These are phyloP conservation scores for Gelatoporia subvermispora DNA, from an alignment of 768 basidiomycete species.

Conservation along the genomic window DNA sequence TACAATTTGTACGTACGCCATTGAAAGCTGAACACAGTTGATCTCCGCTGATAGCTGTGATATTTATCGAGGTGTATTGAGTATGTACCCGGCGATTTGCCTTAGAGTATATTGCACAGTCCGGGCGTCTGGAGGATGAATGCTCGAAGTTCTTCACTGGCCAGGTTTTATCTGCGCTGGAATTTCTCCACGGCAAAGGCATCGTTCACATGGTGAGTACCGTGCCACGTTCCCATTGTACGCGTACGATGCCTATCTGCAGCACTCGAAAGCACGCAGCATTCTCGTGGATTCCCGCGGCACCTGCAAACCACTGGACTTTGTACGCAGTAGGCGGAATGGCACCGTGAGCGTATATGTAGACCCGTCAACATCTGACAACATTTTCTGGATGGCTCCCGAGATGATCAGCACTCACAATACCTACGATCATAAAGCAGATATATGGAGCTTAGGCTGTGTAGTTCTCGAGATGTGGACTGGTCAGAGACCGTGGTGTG, in stretches of 20 bases:
- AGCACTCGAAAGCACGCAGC: conserved; percentile 96
- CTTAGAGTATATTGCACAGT: conserved; percentile 79
- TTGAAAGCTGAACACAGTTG: too few species aligned
- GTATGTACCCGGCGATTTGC: conserved; percentile 93
- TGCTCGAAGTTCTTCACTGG: conserved; percentile 84
- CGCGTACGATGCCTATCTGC: conserved; percentile 2
- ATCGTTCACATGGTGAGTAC: conserved; percentile 80
- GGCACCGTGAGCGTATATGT: conserved; percentile 74
- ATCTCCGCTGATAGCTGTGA: too few species aligned
- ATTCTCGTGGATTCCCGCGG: conserved; percentile 91
- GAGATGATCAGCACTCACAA: conserved; percentile 80
- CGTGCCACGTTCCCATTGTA: neutral
- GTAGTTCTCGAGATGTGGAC: conserved; percentile 97
- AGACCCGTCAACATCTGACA: conserved; percentile 88
- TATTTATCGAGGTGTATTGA: conserved; percentile 95
- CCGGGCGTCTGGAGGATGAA: conserved; percentile 83
- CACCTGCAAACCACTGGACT: conserved; percentile 92
- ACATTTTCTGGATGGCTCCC: conserved; percentile 98
- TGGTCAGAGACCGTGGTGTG: conserved; percentile 87
- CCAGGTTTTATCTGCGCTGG: conserved; percentile 84
- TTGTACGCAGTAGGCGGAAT: conserved; percentile 89
- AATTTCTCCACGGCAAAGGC: conserved; percentile 83
- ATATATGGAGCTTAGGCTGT: conserved; percentile 96
- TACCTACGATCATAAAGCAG: conserved; percentile 90
- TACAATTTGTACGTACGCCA: too few species aligned